phyloP scores from a whole-genome alignment of 1,284 basidiomycete genomes.

The Trichosporon sp. region DNA sequence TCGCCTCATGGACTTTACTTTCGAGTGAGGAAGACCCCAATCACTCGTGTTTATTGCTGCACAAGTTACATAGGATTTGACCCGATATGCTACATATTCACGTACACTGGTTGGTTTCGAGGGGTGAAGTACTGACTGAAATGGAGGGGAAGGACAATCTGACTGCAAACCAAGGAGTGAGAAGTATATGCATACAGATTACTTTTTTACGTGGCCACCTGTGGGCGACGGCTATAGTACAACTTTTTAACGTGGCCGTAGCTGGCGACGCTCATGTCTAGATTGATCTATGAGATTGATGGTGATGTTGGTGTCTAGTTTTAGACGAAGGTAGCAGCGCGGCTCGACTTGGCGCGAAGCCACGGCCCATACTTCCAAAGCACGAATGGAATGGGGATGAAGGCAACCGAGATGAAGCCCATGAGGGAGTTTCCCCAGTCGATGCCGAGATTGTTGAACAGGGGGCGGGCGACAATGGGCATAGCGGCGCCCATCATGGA shows the following conservation, averaged over 20 bases:
- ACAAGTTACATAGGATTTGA: slow-evolving; percentile 20
- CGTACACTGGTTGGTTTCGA: background rate
- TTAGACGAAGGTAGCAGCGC: slow-evolving; percentile 3
- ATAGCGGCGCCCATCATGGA: slow-evolving; percentile 55
- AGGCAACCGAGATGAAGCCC: slow-evolving; percentile 44
- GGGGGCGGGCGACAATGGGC: slow-evolving; percentile 48
- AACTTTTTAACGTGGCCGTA: slow-evolving; percentile 15
- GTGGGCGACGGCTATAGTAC: slow-evolving; percentile 11
- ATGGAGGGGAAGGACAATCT: too few species aligned
- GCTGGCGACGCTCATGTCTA: slow-evolving; percentile 17
- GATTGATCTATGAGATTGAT: slow-evolving; percentile 6
- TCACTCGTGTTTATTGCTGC: slow-evolving; percentile 16
- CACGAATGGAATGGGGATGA: slow-evolving; percentile 46
- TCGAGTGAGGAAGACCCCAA: background rate
- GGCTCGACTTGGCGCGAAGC: slow-evolving; percentile 48
- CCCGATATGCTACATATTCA: slow-evolving; percentile 18
- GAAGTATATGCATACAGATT: slow-evolving; percentile 17
- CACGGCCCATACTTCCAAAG: slow-evolving; percentile 58
- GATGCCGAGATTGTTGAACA: slow-evolving; percentile 55
- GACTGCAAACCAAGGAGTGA: background rate
- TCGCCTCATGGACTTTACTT: slow-evolving; percentile 13
- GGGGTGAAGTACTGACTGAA: background rate
- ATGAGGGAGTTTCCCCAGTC: slow-evolving; percentile 54
- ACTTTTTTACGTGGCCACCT: slow-evolving; percentile 17
- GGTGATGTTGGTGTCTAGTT: background rate